These are phyloP conservation scores for Chrysanthemum seticuspe DNA, from an alignment of 129 eudicot genomes.

Conservation along the genomic window DNA sequence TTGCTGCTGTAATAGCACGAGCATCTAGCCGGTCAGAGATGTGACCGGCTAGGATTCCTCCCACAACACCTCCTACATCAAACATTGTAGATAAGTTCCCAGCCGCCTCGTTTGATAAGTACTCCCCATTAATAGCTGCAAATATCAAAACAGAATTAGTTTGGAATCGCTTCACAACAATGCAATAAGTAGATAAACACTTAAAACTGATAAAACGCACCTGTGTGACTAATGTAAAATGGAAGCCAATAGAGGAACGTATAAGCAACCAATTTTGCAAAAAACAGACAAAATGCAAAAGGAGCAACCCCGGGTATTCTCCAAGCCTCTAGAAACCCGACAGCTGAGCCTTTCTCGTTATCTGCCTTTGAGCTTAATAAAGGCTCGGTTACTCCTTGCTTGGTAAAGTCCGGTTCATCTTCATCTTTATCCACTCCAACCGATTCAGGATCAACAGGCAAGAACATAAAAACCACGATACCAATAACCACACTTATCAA, in stretches of 20 bases:
- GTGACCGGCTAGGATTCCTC: slow-evolving; percentile 90
- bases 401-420: slow-evolving; percentile 39
- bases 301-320: slow-evolving; percentile 94
- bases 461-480: slow-evolving; percentile 51
- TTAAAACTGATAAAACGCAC: slow-evolving; percentile 27
- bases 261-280: slow-evolving; percentile 92
- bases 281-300: slow-evolving; percentile 89
- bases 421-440: slow-evolving; percentile 60
- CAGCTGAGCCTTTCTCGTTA: slow-evolving; percentile 43
- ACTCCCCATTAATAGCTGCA: slow-evolving; percentile 87
- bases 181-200: neutral
- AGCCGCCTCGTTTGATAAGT: slow-evolving; percentile 65
- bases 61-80: slow-evolving; percentile 93
- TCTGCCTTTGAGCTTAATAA: slow-evolving; percentile 35
- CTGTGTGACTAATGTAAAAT: slow-evolving; percentile 92
- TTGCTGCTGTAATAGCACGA: slow-evolving; percentile 95
- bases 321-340: slow-evolving; percentile 91
- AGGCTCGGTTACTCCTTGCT: slow-evolving; percentile 48
- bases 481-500: slow-evolving; percentile 55
- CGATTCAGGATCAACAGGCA: slow-evolving; percentile 84
- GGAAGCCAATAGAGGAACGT: slow-evolving; percentile 99
- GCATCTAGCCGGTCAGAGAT: slow-evolving; percentile 80
- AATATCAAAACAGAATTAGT: slow-evolving; percentile 14
- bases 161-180: neutral
- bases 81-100: slow-evolving; percentile 88